A percentile compares a stretch with the other conserved stretches of the same genome.
phyloP scores from a whole-genome alignment of 2,329 filamentous ascomycete genomes.

The Exophiala sp. region DNA sequence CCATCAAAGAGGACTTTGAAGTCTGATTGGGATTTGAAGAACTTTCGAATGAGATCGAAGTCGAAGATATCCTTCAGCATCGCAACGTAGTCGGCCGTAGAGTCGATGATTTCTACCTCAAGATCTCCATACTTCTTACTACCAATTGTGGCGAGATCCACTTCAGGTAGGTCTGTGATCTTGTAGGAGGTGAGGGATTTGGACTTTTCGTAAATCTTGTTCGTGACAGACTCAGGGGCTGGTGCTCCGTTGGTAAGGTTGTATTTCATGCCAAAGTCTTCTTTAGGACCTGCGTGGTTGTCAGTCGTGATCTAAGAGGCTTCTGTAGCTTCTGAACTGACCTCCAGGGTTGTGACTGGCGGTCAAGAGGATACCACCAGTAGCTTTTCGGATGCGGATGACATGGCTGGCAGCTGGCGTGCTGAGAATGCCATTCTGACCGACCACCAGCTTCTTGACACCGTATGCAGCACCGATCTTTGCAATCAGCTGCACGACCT shows the following conservation, averaged over 20 bases:
- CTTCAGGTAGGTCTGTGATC: constrained; percentile 77
- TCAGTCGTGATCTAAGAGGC: constrained; percentile 7
- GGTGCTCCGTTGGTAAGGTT: constrained; percentile 95
- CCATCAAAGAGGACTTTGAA: constrained; percentile 98
- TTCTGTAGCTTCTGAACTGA: constrained; percentile 44
- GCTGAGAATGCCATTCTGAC: constrained; percentile 92
- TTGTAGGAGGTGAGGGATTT: constrained; percentile 92
- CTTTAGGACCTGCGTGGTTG: constrained; percentile 65
- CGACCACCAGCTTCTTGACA: constrained; percentile 97
- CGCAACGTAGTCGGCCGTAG: constrained; percentile 81
- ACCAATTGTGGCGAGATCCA: constrained; percentile 81
- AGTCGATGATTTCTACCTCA: constrained; percentile 94
- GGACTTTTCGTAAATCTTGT: constrained; percentile 93
- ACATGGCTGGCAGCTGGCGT: constrained; percentile 95
- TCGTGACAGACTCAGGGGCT: constrained; percentile 91
- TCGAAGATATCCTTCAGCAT: constrained; percentile 99
- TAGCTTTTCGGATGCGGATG: constrained; percentile 91
- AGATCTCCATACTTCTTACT: constrained; percentile 78
- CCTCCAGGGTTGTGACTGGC: constrained; percentile 98
- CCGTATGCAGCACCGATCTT: constrained; percentile 97
- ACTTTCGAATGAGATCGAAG: constrained; percentile 91
- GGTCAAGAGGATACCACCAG: constrained; percentile 92
- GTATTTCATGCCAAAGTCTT: constrained; percentile 99
- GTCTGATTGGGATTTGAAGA: constrained; percentile 79
- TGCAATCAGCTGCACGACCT: constrained; percentile 93